These are phyloP conservation scores for Decorospora gaudefroyi DNA, from an alignment of 2,329 filamentous ascomycete species.

Conservation along the genomic window DNA sequence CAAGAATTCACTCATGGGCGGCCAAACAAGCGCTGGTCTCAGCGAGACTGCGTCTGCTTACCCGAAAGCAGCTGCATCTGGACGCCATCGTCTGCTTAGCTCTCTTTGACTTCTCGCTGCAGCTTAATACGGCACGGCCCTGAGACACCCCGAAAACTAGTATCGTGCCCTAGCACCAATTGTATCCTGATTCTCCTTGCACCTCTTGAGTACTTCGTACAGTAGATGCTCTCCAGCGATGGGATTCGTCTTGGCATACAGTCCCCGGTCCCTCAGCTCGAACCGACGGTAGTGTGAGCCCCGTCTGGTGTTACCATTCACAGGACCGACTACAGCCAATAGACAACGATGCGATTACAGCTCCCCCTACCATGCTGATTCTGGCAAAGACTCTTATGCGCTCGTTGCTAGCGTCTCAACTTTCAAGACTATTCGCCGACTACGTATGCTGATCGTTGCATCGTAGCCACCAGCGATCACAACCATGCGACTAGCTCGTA, in stretches of 20 bases:
- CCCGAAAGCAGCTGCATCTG: too few species aligned
- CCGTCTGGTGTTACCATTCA: slow-evolving; percentile 13
- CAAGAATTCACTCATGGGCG: too few species aligned
- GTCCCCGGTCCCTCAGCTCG: slow-evolving; percentile 16
- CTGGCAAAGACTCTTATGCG: slow-evolving; percentile 10
- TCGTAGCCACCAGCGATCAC: slow-evolving; percentile 21
- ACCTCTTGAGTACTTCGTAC: too few species aligned
- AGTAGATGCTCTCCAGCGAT: slow-evolving; percentile 10
- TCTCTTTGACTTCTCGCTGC: too few species aligned
- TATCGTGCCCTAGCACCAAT: too few species aligned
- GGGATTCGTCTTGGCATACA: slow-evolving; percentile 12
- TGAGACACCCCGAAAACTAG: too few species aligned
- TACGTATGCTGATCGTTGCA: slow-evolving; percentile 19
- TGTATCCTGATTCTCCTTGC: too few species aligned
- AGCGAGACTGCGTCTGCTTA: too few species aligned
- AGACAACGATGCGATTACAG: slow-evolving; percentile 7
- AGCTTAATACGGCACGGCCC: too few species aligned
- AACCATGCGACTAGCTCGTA: slow-evolving; percentile 8
- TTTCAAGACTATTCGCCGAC: slow-evolving; percentile 18
- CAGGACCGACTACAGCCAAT: slow-evolving; percentile 26
- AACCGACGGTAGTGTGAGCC: slow-evolving; percentile 4
- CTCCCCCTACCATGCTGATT: slow-evolving; percentile 3
- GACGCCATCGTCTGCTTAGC: too few species aligned
- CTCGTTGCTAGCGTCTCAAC: slow-evolving; percentile 8
- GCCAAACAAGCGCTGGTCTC: too few species aligned